Percentiles rank a stretch among this genome's conserved stretches.
phyloP scores from a whole-genome alignment of 371 early-diverging fungal species.

The Syncephalastrum contaminatum region DNA sequence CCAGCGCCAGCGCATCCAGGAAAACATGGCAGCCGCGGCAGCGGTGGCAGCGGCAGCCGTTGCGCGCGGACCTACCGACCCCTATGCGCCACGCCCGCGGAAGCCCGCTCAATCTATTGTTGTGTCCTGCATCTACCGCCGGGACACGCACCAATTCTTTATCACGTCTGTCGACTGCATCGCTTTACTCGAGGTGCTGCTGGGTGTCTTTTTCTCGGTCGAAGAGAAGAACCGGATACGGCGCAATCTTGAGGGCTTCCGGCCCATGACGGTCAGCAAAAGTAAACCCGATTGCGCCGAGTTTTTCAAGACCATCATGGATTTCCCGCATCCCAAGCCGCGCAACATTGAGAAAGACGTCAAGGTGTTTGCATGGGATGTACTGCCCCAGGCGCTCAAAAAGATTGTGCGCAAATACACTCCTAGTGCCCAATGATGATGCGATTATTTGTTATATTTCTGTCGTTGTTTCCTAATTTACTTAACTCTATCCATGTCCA shows the following conservation, averaged over 20 bases:
- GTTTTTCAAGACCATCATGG: constrained; percentile 82
- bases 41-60: constrained; percentile 16
- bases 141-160: constrained; percentile 69
- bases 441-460: no score
- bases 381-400: constrained; percentile 60
- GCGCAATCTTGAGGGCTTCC: constrained; percentile 80
- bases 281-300: constrained; percentile 70
- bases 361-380: constrained; percentile 80
- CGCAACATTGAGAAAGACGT: constrained; percentile 86
- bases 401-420: constrained; percentile 73
- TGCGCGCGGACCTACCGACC: constrained; percentile 2
- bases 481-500: no score
- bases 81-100: not conserved
- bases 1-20: constrained; percentile 18
- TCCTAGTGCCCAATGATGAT: constrained; percentile 6
- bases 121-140: constrained; percentile 85
- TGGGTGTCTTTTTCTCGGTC: constrained; percentile 74
- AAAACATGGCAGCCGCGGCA: constrained; percentile 19
- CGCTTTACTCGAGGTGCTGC: constrained; percentile 70
- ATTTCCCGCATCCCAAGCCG: constrained; percentile 81
- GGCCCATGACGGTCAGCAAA: constrained; percentile 78
- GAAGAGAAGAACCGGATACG: constrained; percentile 87
- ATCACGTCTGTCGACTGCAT: constrained; percentile 84
- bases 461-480: no score
- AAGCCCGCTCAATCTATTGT: constrained; percentile 32